Conservation (phyloP, 176 grass and related monocot species). For the Ananas comosus region DNA sequence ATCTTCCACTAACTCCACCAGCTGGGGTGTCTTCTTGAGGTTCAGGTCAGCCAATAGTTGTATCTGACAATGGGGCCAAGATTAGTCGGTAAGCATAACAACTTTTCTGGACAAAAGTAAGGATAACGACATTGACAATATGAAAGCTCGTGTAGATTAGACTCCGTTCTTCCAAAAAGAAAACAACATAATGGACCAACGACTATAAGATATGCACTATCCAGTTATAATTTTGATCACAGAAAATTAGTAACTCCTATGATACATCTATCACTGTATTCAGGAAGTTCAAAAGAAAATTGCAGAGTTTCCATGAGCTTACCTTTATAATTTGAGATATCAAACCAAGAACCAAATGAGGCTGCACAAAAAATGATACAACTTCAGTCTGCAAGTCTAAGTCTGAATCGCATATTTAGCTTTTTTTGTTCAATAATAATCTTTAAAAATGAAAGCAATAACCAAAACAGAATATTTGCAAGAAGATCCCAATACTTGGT, state of each 20-base stretch:
- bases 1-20: constrained; percentile 77
- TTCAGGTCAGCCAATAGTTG: constrained; percentile 98
- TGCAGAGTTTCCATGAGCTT: constrained; percentile 7
- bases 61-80: constrained; percentile 36
- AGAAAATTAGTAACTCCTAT: not conserved
- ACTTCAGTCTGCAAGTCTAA: not conserved
- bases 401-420: not conserved
- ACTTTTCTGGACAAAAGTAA: not conserved
- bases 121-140: too few relatives aligned
- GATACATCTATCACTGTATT: not conserved
- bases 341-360: constrained; percentile 93
- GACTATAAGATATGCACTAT: too few relatives aligned
- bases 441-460: not conserved
- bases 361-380: constrained; percentile 42
- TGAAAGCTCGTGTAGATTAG: too few relatives aligned
- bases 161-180: too few relatives aligned
- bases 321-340: constrained; percentile 99
- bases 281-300: not conserved
- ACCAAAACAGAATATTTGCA: not conserved
- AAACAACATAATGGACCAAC: too few relatives aligned
- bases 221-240: too few relatives aligned
- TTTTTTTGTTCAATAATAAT: not conserved
- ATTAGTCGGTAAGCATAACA: not conserved
- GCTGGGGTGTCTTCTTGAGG: constrained; percentile 91
- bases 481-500: not conserved